A percentile compares a stretch with the other conserved stretches of the same genome.
Evolutionary conservation across 208 protist genomes (phyloP).

Genomic region (Crithidia fasciculata): DNA sequence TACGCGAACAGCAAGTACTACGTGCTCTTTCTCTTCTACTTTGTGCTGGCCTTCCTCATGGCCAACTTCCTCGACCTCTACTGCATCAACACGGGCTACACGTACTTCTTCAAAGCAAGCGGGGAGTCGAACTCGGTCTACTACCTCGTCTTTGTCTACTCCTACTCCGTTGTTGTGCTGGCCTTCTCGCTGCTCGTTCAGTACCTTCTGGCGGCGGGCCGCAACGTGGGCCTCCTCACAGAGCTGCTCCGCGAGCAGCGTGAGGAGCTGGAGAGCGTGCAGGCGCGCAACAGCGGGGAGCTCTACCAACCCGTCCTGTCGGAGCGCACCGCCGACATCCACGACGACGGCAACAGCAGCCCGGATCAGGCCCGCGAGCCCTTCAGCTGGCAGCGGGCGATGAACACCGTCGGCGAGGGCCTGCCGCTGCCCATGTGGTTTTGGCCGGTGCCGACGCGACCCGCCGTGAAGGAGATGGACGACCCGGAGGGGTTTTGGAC

Average conservation of each 20-base stretch:
- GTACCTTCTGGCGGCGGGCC: conserved; percentile 27
- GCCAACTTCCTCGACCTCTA: conserved; percentile 26
- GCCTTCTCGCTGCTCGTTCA: conserved; percentile 7
- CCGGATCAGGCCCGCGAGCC: conserved; percentile 18
- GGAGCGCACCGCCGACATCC: conserved; percentile 12
- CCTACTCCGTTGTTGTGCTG: conserved; percentile 8
- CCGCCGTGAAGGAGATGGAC: conserved; percentile 28
- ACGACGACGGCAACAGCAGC: conserved; percentile 17
- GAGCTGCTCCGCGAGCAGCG: conserved; percentile 24
- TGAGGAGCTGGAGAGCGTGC: conserved; percentile 6
- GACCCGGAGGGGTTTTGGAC: conserved; percentile 56
- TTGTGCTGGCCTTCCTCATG: conserved; percentile 25
- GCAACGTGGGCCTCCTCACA: conserved; percentile 26
- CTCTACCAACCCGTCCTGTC: conserved; percentile 28
- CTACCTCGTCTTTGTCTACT: conserved; percentile 40
- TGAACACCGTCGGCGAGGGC: conserved; percentile 31
- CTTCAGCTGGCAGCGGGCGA: conserved; percentile 25
- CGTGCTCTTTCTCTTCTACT: conserved; percentile 61
- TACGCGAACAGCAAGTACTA: conserved; percentile 82
- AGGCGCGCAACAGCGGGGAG: conserved; percentile 25
- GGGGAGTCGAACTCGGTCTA: conserved; percentile 26
- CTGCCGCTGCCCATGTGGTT: conserved; percentile 34
- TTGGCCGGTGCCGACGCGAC: conserved; percentile 39
- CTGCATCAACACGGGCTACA: conserved; percentile 33
- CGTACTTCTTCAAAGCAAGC: conserved; percentile 25